A percentile compares a stretch with the other conserved stretches of the same genome.
These are phyloP conservation scores for Euphorbia lathyris DNA, from an alignment of 345 rosid genomes.

Conservation along the genomic window DNA sequence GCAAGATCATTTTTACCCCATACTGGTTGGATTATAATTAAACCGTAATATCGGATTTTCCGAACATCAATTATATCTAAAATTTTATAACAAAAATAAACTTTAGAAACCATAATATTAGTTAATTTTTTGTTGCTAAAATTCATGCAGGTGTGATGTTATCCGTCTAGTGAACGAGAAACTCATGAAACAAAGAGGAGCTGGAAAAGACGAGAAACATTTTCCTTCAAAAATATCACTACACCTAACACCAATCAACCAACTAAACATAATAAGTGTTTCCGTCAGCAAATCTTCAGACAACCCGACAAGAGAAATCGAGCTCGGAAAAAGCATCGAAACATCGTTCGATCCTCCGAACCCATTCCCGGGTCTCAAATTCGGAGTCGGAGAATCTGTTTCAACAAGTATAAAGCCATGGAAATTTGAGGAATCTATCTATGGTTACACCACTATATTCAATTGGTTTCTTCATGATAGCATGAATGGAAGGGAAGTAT, in stretches of 20 bases:
- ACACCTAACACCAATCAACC: constrained; percentile 61
- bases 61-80: too few relatives aligned
- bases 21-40: too few relatives aligned
- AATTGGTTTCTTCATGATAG: constrained; percentile 91
- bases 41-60: too few relatives aligned
- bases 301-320: constrained; percentile 54
- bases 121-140: background rate
- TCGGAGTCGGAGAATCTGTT: constrained; percentile 53
- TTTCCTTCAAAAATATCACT: constrained; percentile 78
- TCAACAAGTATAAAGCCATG: constrained; percentile 72
- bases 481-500: constrained; percentile 73
- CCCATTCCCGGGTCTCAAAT: constrained; percentile 56
- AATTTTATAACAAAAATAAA: too few relatives aligned
- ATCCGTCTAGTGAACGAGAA: constrained; percentile 48
- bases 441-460: constrained; percentile 54
- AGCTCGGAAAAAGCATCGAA: constrained; percentile 46
- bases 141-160: constrained; percentile 56
- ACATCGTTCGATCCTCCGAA: constrained; percentile 66
- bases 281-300: constrained; percentile 74
- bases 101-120: too few relatives aligned
- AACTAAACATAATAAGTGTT: constrained; percentile 64
- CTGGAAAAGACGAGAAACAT: constrained; percentile 65
- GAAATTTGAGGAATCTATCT: constrained; percentile 76
- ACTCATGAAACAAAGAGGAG: constrained; percentile 63
- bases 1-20: too few relatives aligned